Evolutionary conservation across 2,329 filamentous ascomycete species (phyloP).

Genomic region (Epichloe gansuensis): DNA sequence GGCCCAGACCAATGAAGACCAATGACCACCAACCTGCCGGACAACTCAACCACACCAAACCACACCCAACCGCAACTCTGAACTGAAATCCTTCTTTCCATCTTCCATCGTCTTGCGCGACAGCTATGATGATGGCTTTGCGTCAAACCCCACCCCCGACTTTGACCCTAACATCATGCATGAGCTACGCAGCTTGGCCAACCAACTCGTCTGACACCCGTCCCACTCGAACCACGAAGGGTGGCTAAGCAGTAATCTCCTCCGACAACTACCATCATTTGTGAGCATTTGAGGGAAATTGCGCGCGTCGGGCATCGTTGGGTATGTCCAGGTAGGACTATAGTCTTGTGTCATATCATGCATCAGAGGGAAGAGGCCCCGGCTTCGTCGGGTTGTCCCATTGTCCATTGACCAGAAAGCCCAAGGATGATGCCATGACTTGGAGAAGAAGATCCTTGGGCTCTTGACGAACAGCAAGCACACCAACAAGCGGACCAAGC

Average conservation of each 20-base stretch:
- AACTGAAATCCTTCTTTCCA: no score
- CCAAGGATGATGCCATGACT: neutral
- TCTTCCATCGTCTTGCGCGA: neutral
- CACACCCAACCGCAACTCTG: neutral
- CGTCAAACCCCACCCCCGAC: neutral
- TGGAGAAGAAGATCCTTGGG: neutral
- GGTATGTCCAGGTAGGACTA: neutral
- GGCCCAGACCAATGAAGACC: neutral
- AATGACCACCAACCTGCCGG: neutral
- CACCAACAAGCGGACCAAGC: neutral
- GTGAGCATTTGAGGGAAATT: neutral
- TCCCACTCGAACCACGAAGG: neutral
- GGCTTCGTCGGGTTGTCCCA: neutral
- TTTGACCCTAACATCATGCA: slow-evolving; percentile 2
- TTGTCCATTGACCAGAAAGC: neutral
- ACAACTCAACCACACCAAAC: neutral
- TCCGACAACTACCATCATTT: neutral
- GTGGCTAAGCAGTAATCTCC: neutral
- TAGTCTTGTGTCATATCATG: neutral
- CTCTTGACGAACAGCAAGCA: neutral
- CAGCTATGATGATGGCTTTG: neutral
- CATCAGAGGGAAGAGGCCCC: neutral
- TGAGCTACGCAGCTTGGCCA: neutral
- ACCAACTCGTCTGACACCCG: neutral
- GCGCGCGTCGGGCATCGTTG: slow-evolving; percentile 6